These are phyloP conservation scores for Fusarium sp. DNA, from an alignment of 2,329 filamentous ascomycete genomes.

Conservation along the genomic window DNA sequence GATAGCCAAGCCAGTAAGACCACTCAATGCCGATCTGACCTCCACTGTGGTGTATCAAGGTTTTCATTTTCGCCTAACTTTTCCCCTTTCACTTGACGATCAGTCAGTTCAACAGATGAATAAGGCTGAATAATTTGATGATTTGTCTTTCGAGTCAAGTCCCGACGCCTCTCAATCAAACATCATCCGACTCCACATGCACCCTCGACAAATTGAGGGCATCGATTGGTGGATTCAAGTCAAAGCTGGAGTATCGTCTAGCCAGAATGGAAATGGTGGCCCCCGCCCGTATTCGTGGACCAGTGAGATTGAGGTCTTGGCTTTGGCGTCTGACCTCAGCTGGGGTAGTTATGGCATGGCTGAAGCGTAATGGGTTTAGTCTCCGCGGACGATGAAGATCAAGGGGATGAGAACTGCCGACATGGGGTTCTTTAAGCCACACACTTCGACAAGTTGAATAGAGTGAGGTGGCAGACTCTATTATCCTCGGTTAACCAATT, in stretches of 20 bases:
- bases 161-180: not conserved
- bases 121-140: not conserved
- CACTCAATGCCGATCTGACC: not conserved
- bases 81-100: not conserved
- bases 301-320: not conserved
- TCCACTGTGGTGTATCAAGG: not conserved
- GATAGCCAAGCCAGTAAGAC: not conserved
- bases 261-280: not conserved
- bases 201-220: not conserved
- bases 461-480: not conserved
- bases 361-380: not conserved
- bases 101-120: not conserved
- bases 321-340: not conserved
- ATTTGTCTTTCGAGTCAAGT: not conserved
- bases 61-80: not conserved
- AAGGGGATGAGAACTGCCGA: not conserved
- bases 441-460: not conserved
- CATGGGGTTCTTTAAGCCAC: not conserved
- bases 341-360: not conserved
- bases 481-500: not conserved
- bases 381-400: not conserved
- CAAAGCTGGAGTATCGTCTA: not conserved
- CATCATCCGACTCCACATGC: not conserved
- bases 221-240: not conserved
- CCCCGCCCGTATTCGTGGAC: not conserved